Base-by-base conservation (phyloP, 2,329 filamentous ascomycete genomes). In the Botrytis porri region DNA sequence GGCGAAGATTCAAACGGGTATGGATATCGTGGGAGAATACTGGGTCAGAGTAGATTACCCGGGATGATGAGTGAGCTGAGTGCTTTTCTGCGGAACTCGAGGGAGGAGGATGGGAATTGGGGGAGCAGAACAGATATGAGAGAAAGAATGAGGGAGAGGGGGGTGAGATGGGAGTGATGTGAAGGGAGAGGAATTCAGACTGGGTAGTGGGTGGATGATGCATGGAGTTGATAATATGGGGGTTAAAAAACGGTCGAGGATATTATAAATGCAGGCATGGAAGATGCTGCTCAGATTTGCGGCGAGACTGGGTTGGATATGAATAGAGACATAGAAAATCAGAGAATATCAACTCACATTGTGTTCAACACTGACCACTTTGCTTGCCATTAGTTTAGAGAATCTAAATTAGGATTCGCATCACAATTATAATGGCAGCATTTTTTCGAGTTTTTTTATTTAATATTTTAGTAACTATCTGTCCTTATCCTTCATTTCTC, bases 11-110 rank as follows among this genome's bases (percentile, higher is more conserved):
- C 39, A 7, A 61, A 65, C 64, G 67, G 65, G 16, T 75, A 63
- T 72, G 73, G 73, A 39, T 59, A 20, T 41, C 25, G n/a, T 22
- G 69, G 64, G 25, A 72, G 41, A 18, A 57, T 73, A 22, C 12
- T 54, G 18, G 35, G 0, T 6, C 35, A 41, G 35, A 76, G 73
- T 37, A 71, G 75, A 32, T 76, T 78, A 43, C 65, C 73, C 9
- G 77, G 76, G 10, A 73, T 78, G 74, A 54, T 76, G n/a, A 74
- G 71, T 4, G 73, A 72, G 60, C 64, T 77, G 45, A 51, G 67
- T 60, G 73, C 69, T 1, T 12, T 29, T 22, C 29, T 67, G 35
- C 18, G 35, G 25, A 22, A n/a, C 14, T 20, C 12, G 14, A 29
- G n/a, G 14, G n/a, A 3, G 14, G 35, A 35, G 20, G 1, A 32